Base-by-base conservation (phyloP, 805 yeast genomes). In the Yarrowia phangngaensis region DNA sequence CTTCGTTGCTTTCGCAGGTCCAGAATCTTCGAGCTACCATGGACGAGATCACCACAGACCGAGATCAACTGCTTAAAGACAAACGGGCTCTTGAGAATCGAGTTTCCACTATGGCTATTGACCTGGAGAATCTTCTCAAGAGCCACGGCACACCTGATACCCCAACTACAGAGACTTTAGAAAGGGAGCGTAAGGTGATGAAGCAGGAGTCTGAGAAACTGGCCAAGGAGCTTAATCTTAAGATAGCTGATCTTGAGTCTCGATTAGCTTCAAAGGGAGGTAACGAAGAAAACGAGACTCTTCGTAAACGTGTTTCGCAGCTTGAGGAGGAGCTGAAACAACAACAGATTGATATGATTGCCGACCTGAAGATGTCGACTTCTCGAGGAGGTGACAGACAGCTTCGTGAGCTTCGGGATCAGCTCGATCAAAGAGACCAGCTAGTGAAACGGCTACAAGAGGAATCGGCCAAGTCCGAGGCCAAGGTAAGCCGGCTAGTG, bases 11-110 rank as follows among this genome's bases (percentile, higher is more conserved):
- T 49, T 65, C 70, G 15, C 87, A 83, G 61, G 72, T 81, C 1
- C 68, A 68, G 8, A 72, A 78, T 1, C 64, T 85, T 58, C 73
- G 79, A 45, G 73, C 75, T 8, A 70, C 82, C 4, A 72, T 84
- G 53, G 79, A 74, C 29, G 82, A 80, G 41, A 67, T 87, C 24
- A 65, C 78, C 1, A 65, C 59, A 4, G 92, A 85, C 57, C 75
- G 88, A 54, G 82, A 80, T 57, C 71, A 70, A 26, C 64, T 86
- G 47, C 64, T 78, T 48, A 68, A 66, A 20, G 75, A 79, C 11
- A 74, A 74, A 66, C 59, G 71, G 54, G 59, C 64, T 14, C 61
- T 75, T 36, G 81, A 79, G 57, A 54, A 51, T 22, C 68, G 73
- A 47, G 64, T 76, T 13, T 60, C 67, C 29, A 73, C 68, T 8